phyloP scores from a whole-genome alignment of 139 green algal species.

The Eudorina sp. region DNA sequence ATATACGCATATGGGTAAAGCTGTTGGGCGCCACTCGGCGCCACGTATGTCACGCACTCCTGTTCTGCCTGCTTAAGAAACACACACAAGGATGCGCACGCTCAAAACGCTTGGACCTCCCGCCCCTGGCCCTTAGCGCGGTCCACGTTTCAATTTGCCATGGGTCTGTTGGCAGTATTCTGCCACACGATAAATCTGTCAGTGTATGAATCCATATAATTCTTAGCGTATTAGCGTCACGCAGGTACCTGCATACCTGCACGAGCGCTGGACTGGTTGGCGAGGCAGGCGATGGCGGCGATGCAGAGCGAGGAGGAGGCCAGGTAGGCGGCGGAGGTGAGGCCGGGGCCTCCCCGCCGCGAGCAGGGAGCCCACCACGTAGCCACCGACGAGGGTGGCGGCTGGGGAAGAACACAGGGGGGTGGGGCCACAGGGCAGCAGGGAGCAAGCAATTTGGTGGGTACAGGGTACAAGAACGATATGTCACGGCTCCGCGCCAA shows the following conservation, averaged over 20 bases:
- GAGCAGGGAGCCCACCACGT: conserved; percentile 59
- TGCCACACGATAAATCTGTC: neutral
- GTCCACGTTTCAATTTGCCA: neutral
- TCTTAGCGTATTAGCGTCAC: neutral
- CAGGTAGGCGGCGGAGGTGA: conserved; percentile 85
- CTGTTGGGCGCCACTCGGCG: too few species aligned
- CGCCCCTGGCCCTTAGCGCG: neutral
- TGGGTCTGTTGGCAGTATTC: neutral
- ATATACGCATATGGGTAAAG: too few species aligned
- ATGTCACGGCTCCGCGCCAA: too few species aligned
- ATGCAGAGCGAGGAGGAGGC: conserved; percentile 85
- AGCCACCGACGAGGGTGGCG: conserved; percentile 63
- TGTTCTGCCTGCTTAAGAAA: too few species aligned
- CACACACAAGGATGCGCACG: neutral
- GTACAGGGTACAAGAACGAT: too few species aligned
- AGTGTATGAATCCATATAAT: neutral
- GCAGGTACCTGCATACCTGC: conserved; percentile 32
- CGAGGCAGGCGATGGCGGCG: conserved; percentile 87
- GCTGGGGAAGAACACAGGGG: conserved; percentile 42
- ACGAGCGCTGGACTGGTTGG: conserved; percentile 83
- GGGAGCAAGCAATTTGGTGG: too few species aligned
- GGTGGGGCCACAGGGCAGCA: neutral
- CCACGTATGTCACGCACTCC: too few species aligned
- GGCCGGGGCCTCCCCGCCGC: conserved; percentile 58
- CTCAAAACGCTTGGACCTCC: neutral